Evolutionary conservation across 1,139 yeast genomes (phyloP).

Genomic region (Ogataea hybrid): DNA sequence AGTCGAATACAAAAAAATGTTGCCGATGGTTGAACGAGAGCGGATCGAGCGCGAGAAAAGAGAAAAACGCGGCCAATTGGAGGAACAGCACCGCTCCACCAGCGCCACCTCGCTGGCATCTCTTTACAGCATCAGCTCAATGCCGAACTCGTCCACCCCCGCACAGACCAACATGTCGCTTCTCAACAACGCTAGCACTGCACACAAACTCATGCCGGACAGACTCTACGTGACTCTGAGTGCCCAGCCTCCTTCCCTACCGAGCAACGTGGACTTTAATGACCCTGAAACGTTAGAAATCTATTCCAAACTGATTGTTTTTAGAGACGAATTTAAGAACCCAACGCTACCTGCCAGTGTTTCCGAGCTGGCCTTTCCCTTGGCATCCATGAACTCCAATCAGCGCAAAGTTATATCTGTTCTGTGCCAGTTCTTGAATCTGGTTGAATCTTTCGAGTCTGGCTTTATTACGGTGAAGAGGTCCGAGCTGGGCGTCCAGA

Average conservation of each 20-base stretch:
- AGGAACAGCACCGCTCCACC: slow-evolving; percentile 85
- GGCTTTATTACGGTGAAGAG: slow-evolving; percentile 59
- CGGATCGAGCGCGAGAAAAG: slow-evolving; percentile 94
- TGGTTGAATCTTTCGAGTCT: slow-evolving; percentile 65
- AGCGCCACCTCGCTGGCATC: slow-evolving; percentile 74
- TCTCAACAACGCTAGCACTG: slow-evolving; percentile 1
- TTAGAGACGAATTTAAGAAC: no score
- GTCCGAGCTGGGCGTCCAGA: slow-evolving; percentile 15
- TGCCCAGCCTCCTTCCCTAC: slow-evolving; percentile 44
- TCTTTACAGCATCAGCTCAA: slow-evolving; percentile 54
- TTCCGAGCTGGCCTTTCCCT: slow-evolving; percentile 64
- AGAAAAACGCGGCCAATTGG: slow-evolving; percentile 91
- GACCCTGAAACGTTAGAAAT: no score
- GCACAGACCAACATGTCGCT: slow-evolving; percentile 13
- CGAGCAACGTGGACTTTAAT: slow-evolving; percentile 74
- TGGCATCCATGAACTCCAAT: slow-evolving; percentile 48
- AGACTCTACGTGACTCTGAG: slow-evolving; percentile 57
- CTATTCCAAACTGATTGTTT: no score
- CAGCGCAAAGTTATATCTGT: slow-evolving; percentile 62
- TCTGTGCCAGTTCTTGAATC: slow-evolving; percentile 58
- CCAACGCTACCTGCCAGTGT: slow-evolving; percentile 14
- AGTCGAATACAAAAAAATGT: slow-evolving; percentile 96
- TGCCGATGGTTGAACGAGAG: slow-evolving; percentile 91
- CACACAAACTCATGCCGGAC: slow-evolving; percentile 39
- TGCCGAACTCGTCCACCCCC: slow-evolving; percentile 30